These are phyloP conservation scores for Hanseniaspora gamundiae DNA, from an alignment of 1,139 yeast species.

Conservation along the genomic window DNA sequence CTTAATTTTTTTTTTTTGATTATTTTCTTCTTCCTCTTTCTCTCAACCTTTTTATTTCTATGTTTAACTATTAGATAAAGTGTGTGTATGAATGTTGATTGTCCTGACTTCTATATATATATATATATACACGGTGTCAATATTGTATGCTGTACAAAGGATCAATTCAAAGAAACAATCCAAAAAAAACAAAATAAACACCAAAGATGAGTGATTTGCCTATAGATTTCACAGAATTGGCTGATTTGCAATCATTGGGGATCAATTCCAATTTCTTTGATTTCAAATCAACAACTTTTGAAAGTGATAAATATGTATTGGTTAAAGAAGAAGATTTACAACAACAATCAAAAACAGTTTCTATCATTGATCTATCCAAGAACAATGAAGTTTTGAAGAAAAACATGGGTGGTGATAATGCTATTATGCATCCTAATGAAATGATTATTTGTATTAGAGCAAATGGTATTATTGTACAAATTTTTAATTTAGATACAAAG, in stretches of 20 bases:
- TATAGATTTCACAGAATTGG: slow-evolving; percentile 90
- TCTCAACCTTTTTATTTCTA: not conserved
- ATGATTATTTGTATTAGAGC: slow-evolving; percentile 89
- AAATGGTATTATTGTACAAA: slow-evolving; percentile 89
- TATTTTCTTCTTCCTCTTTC: too few relatives aligned
- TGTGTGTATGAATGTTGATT: not conserved
- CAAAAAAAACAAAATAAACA: not conserved
- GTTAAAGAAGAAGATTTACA: slow-evolving; percentile 50
- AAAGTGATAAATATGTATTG: slow-evolving; percentile 83
- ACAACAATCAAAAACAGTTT: slow-evolving; percentile 74
- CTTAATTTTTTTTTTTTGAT: too few relatives aligned
- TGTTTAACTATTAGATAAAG: not conserved
- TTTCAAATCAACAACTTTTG: slow-evolving; percentile 87
- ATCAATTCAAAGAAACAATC: not conserved
- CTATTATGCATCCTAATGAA: slow-evolving; percentile 87
- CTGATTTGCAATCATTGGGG: slow-evolving; percentile 76
- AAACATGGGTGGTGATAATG: slow-evolving; percentile 95
- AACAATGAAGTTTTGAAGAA: slow-evolving; percentile 69
- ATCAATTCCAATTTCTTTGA: slow-evolving; percentile 76
- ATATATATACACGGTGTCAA: not conserved
- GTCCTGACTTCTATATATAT: not conserved
- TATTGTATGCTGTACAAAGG: not conserved
- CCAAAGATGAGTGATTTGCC: slow-evolving; percentile 49
- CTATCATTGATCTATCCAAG: slow-evolving; percentile 74
- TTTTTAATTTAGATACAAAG: slow-evolving; percentile 78